Percentiles rank a stretch among this genome's conserved stretches.
Conservation (phyloP, 176 grass and related monocot species). For the Cenchrus purpureus region DNA sequence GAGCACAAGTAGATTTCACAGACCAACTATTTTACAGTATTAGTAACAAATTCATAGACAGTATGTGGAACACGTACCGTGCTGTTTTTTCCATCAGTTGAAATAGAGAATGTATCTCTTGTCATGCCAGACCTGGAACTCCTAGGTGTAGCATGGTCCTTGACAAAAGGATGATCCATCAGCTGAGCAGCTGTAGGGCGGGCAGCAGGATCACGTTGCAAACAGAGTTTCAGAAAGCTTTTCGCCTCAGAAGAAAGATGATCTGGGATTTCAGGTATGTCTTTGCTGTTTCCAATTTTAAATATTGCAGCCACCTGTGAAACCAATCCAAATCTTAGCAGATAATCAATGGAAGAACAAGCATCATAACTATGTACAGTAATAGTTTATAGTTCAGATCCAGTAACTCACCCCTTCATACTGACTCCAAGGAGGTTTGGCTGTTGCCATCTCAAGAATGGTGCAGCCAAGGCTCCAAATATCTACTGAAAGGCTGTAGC, state of each 20-base stretch:
- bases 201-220: conserved; percentile 86
- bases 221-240: conserved; percentile 79
- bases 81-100: conserved; percentile 35
- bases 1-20: background rate
- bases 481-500: conserved; percentile 97
- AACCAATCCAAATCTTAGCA: conserved; percentile 39
- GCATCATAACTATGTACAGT: background rate
- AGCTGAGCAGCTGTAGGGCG: conserved; percentile 86
- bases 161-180: conserved; percentile 86
- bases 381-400: background rate
- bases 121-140: conserved; percentile 52
- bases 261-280: conserved; percentile 92
- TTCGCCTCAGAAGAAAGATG: conserved; percentile 77
- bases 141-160: conserved; percentile 55
- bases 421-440: conserved; percentile 94
- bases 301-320: conserved; percentile 96
- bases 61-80: conserved; percentile 33
- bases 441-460: conserved; percentile 95
- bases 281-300: conserved; percentile 99
- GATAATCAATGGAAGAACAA: conserved; percentile 8
- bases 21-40: background rate
- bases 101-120: conserved; percentile 42
- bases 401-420: conserved; percentile 80
- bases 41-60: conserved; percentile 2
- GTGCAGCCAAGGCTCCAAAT: conserved; percentile 99